Percentiles rank a stretch among this genome's conserved stretches.
Conservation (phyloP, 192 early-diverging fungal species). For the Coemansia sp. region DNA sequence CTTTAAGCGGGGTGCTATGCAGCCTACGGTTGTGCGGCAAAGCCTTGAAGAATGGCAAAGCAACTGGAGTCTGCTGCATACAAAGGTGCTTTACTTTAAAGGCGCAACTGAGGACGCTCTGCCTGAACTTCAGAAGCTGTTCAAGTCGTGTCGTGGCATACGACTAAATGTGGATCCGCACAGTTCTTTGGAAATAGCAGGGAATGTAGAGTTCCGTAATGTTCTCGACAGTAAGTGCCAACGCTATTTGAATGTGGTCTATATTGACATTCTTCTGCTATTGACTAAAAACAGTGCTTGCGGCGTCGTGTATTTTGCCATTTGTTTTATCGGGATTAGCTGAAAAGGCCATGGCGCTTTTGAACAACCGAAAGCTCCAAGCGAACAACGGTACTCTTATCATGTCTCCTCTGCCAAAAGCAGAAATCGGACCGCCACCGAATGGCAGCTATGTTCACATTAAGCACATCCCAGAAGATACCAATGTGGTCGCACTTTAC, state of each 20-base stretch:
- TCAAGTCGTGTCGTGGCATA: conserved; percentile 46
- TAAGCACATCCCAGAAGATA: conserved; percentile 50
- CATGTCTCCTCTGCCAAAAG: conserved; percentile 38
- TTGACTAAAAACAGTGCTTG: background rate
- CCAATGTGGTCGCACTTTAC: conserved; percentile 39
- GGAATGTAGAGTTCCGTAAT: conserved; percentile 54
- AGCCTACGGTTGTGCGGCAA: background rate
- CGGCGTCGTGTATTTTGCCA: background rate
- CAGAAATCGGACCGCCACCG: conserved; percentile 35
- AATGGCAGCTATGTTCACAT: conserved; percentile 38
- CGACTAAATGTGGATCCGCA: conserved; percentile 52
- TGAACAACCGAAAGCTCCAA: conserved; percentile 39
- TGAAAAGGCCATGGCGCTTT: conserved; percentile 48
- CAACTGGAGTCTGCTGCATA: conserved; percentile 34
- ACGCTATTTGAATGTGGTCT: background rate
- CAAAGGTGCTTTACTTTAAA: conserved; percentile 45
- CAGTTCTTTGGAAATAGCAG: conserved; percentile 27
- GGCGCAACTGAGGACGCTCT: conserved; percentile 48
- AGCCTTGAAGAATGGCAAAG: conserved; percentile 32
- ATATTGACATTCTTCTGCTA: background rate
- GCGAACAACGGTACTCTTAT: conserved; percentile 34
- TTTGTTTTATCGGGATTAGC: conserved; percentile 29
- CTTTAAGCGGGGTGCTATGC: conserved; percentile 3
- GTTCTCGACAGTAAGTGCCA: conserved; percentile 47
- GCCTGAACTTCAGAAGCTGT: conserved; percentile 47